Evolutionary conservation across 1,139 yeast species (phyloP).

Genomic region (Debaryomyces psychrophilus): DNA sequence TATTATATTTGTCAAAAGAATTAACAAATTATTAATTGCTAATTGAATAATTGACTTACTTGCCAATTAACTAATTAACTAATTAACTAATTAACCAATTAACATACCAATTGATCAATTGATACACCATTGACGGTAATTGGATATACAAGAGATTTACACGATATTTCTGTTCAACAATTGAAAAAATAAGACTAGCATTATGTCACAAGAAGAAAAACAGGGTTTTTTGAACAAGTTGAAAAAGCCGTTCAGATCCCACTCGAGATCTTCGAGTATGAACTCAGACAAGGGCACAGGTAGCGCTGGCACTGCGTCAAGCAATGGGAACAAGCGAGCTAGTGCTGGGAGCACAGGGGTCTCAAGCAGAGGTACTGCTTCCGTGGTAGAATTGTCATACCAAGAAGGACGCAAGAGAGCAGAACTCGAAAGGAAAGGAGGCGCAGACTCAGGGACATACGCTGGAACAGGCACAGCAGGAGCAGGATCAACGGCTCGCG

Average conservation of each 20-base stretch:
- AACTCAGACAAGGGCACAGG: conserved; percentile 10
- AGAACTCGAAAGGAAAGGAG: conserved; percentile 12
- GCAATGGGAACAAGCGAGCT: background rate
- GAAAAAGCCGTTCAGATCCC: conserved; percentile 32
- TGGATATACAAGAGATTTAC: background rate
- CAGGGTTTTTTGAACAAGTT: conserved; percentile 29
- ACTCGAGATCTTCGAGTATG: conserved; percentile 23
- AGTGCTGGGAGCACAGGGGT: background rate
- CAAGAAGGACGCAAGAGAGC: conserved; percentile 29
- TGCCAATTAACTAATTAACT: background rate
- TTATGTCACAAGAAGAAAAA: conserved; percentile 23
- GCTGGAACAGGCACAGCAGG: conserved; percentile 10
- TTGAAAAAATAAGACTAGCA: background rate
- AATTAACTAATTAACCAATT: background rate
- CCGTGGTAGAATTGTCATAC: conserved; percentile 23
- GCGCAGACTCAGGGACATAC: background rate
- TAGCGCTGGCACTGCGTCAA: background rate
- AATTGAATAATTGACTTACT: background rate
- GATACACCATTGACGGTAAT: background rate
- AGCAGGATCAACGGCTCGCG: background rate
- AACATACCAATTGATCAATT: background rate
- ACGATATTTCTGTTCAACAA: conserved; percentile 1
- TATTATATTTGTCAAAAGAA: background rate
- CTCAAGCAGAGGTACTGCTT: background rate
- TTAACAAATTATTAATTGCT: background rate